Evolutionary conservation across 2,329 filamentous ascomycete genomes (phyloP).

Genomic region (Amesomyces nigricolor): DNA sequence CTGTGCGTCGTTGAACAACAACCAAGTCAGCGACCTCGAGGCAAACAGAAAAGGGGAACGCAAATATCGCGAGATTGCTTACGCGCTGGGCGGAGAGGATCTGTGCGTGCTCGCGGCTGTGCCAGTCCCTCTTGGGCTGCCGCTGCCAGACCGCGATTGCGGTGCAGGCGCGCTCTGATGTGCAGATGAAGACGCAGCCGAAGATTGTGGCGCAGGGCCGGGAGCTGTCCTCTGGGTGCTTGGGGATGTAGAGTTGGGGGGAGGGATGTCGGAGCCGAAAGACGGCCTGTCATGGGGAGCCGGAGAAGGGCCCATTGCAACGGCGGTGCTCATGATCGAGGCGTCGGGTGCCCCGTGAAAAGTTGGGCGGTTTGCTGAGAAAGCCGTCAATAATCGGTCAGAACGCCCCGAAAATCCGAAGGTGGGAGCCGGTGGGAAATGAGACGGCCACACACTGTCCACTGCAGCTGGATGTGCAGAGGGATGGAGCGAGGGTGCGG

Average conservation of each 20-base stretch:
- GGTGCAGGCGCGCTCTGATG: constrained; percentile 31
- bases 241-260: constrained; percentile 37
- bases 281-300: constrained; percentile 59
- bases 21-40: constrained; percentile 13
- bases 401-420: constrained; percentile 15
- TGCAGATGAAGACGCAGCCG: constrained; percentile 34
- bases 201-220: constrained; percentile 20
- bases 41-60: constrained; percentile 12
- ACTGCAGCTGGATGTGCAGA: constrained; percentile 1
- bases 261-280: constrained; percentile 42
- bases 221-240: constrained; percentile 39
- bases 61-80: constrained; percentile 33
- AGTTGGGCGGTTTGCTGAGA: constrained; percentile 7
- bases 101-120: constrained; percentile 38
- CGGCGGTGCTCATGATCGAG: constrained; percentile 58
- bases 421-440: constrained; percentile 4
- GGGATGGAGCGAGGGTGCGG: constrained; percentile 18
- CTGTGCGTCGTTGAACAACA: constrained; percentile 30
- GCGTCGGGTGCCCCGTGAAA: constrained; percentile 4
- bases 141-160: constrained; percentile 46
- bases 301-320: constrained; percentile 63
- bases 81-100: constrained; percentile 56
- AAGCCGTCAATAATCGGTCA: constrained; percentile 3
- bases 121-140: constrained; percentile 45
- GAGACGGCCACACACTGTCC: not conserved